Base-by-base conservation (phyloP, 177 flowering plant genomes). In the Tripterygium wilfordii region DNA sequence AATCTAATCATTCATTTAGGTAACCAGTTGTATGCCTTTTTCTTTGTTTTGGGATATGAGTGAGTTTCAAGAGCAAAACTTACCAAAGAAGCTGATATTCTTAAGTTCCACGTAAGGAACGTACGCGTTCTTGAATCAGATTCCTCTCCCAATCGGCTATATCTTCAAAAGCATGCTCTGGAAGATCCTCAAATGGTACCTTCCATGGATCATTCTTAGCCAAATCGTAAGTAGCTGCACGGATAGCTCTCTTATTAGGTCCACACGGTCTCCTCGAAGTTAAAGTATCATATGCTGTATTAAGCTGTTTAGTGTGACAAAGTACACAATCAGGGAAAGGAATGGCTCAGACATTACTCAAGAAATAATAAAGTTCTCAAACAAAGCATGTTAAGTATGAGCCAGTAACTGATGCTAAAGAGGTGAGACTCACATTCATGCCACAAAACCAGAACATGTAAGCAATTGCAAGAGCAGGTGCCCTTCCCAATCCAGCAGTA, bases 401-500 rank as follows among this genome's bases (percentile, higher is more conserved):
- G n/a, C n/a, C n/a, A n/a, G n/a, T n/a, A n/a, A n/a, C n/a, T n/a
- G n/a, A n/a, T n/a, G n/a, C 4, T 8, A 28, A 21, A 26, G 10
- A 40, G 38, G 36, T 28, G 4, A 54, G 42, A 64, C 92, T 82
- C 54, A 88, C 98, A 73, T 88, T 62, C 85, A 76, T 88, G 52
- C 48, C 71, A 48, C 71, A 66, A 39, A 91, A 91, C 98, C 96
- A 91, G 69, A 78, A 91, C 78, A 91, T 67, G 64, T 91, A 88
- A 43, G 96, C 85, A 49, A 91, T 85, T 25, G 86, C 86, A 66
- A 85, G 84, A 16, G 96, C 98, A 2, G 96, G 96, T 18, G 98
- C 96, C 65, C 98, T 78, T 32, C 96, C 96, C 42, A 91, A 54
- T 51, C 98, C 98, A 53, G 96, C 98, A 5, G 96, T 80, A 59